Percentiles rank a stretch among this genome's conserved stretches.
Evolutionary conservation across 2,329 filamentous ascomycete species (phyloP).

Genomic region (Alternaria ethzedia): DNA sequence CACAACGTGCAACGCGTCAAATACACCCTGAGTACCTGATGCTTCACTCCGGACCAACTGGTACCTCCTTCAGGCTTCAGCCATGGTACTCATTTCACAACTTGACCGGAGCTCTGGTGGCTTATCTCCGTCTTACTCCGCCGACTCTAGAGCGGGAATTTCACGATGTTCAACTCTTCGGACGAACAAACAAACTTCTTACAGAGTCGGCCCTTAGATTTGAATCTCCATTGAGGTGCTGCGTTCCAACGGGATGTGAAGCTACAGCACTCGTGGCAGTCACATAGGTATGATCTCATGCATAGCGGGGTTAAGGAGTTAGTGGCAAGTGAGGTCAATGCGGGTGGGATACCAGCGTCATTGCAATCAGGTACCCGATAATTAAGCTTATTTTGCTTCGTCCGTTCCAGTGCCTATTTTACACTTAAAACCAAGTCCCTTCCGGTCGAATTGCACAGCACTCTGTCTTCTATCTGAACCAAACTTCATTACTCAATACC

Average conservation of each 20-base stretch:
- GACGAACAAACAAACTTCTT: neutral
- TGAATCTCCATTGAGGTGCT: neutral
- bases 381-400: neutral
- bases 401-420: neutral
- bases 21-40: neutral
- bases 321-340: neutral
- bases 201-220: neutral
- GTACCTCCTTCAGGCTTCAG: neutral
- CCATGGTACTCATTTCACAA: too few relatives aligned
- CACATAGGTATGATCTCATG: slow-evolving; percentile 1
- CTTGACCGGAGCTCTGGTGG: neutral
- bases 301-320: neutral
- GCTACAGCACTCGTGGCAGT: neutral
- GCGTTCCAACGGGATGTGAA: neutral
- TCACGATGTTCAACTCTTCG: neutral
- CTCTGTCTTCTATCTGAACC: neutral
- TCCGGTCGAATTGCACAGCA: neutral
- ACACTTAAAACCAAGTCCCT: neutral
- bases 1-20: neutral
- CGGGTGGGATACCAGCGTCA: slow-evolving; percentile 2
- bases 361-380: neutral
- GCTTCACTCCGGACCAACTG: neutral
- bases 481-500: neutral
- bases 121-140: neutral
- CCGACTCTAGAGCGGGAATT: neutral